These are phyloP conservation scores for Boletus pseudopeckii DNA, from an alignment of 768 basidiomycete species.

Conservation along the genomic window DNA sequence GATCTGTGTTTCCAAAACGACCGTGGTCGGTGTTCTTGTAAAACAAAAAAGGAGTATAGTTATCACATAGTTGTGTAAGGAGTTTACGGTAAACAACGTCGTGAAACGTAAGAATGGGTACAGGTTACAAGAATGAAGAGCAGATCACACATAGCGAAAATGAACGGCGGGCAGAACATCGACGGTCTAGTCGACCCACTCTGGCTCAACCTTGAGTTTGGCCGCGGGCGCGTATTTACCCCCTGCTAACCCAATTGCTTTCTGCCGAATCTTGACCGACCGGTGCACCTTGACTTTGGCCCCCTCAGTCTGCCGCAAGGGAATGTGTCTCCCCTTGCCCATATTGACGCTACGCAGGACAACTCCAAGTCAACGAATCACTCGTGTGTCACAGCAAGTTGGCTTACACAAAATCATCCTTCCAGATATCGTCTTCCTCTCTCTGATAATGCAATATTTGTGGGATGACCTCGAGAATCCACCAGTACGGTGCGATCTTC, in stretches of 20 bases:
- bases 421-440: conserved; percentile 21
- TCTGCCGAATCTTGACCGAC: conserved; percentile 49
- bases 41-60: background rate
- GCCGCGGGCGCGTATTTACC: conserved; percentile 42
- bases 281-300: conserved; percentile 47
- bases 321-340: conserved; percentile 41
- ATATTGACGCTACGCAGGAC: conserved; percentile 31
- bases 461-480: conserved; percentile 61
- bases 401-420: conserved; percentile 16
- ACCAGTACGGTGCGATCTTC: conserved; percentile 48
- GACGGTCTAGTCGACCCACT: conserved; percentile 38
- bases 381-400: background rate
- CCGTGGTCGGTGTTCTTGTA: background rate
- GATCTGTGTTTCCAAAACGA: background rate
- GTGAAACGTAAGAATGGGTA: background rate
- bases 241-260: conserved; percentile 36
- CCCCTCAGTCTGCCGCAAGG: conserved; percentile 34
- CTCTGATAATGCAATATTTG: conserved; percentile 28
- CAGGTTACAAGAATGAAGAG: background rate
- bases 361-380: background rate
- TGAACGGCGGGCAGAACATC: background rate
- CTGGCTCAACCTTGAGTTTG: conserved; percentile 34
- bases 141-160: background rate
- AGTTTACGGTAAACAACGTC: background rate
- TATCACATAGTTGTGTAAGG: background rate